Conservation (phyloP, 2,329 filamentous ascomycete genomes). For the Phoma sp. region DNA sequence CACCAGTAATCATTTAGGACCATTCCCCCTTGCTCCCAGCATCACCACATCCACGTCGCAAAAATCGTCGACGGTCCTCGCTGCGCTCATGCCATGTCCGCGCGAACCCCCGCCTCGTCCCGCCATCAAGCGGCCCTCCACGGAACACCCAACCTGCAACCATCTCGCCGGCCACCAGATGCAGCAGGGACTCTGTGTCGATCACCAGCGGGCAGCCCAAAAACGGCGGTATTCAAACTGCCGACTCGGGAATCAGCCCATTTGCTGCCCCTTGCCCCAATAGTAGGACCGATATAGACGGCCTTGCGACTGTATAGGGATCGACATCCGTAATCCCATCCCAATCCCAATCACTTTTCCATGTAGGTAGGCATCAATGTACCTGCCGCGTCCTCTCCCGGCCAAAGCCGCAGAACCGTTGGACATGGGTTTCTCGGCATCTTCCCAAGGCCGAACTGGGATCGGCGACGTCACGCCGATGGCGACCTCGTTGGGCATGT, state of each 20-base stretch:
- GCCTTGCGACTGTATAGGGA: background rate
- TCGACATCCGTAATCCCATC: background rate
- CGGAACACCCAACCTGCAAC: background rate
- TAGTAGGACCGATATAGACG: constrained; percentile 1
- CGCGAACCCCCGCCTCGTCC: constrained; percentile 2
- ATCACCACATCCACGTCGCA: too few species aligned
- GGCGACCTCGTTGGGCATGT: background rate
- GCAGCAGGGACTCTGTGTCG: background rate
- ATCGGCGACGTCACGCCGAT: constrained; percentile 4
- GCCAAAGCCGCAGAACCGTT: constrained; percentile 11
- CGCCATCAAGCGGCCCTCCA: background rate
- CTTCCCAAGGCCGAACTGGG: background rate
- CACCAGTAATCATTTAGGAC: too few species aligned
- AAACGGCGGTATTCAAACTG: constrained; percentile 1
- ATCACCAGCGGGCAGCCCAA: background rate
- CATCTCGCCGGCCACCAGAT: background rate
- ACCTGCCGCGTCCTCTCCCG: background rate
- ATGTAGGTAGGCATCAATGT: background rate
- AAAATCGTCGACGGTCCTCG: background rate
- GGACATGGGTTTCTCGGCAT: constrained; percentile 1
- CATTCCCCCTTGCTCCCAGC: too few species aligned
- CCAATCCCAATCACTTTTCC: background rate
- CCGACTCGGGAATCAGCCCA: background rate
- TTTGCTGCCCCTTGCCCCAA: background rate
- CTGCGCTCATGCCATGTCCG: constrained; percentile 4